Evolutionary conservation across 768 basidiomycete genomes (phyloP).

Genomic region (Punctularia strigosozonata): DNA sequence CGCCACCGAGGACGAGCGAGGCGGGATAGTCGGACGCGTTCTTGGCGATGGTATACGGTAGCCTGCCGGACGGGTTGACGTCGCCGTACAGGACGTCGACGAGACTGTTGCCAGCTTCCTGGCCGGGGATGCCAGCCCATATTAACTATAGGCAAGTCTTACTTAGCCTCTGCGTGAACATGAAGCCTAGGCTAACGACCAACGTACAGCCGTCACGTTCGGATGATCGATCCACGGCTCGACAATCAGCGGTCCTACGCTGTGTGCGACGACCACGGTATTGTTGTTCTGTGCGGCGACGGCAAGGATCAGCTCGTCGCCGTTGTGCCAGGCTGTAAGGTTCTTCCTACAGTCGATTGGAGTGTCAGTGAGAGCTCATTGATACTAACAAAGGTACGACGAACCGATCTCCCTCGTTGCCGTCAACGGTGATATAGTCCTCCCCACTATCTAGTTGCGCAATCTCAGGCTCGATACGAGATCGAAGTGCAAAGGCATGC

Average conservation of each 20-base stretch:
- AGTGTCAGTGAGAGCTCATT: no score
- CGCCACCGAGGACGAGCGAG: conserved; percentile 13
- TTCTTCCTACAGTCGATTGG: conserved; percentile 49
- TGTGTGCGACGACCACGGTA: conserved; percentile 59
- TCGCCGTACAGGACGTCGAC: conserved; percentile 39
- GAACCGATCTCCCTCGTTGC: conserved; percentile 64
- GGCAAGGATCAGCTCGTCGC: conserved; percentile 57
- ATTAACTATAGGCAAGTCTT: conserved; percentile 12
- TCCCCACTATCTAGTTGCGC: no score
- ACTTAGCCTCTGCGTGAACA: not conserved
- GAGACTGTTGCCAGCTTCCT: conserved; percentile 39
- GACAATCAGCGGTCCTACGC: conserved; percentile 24
- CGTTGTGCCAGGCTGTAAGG: conserved; percentile 63
- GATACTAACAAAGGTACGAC: conserved; percentile 5
- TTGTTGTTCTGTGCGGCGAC: conserved; percentile 60
- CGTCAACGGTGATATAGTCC: conserved; percentile 68
- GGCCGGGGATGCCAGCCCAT: conserved; percentile 30
- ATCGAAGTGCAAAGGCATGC: no score
- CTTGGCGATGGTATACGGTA: conserved; percentile 45
- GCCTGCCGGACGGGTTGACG: conserved; percentile 36
- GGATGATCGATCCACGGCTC: conserved; percentile 38
- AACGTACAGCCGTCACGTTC: conserved; percentile 33
- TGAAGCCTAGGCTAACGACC: conserved; percentile 1
- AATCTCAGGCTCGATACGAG: no score
- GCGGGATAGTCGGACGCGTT: conserved; percentile 31